Base-by-base conservation (phyloP, 75 land plant species). In the Selaginella moellendorffii region DNA sequence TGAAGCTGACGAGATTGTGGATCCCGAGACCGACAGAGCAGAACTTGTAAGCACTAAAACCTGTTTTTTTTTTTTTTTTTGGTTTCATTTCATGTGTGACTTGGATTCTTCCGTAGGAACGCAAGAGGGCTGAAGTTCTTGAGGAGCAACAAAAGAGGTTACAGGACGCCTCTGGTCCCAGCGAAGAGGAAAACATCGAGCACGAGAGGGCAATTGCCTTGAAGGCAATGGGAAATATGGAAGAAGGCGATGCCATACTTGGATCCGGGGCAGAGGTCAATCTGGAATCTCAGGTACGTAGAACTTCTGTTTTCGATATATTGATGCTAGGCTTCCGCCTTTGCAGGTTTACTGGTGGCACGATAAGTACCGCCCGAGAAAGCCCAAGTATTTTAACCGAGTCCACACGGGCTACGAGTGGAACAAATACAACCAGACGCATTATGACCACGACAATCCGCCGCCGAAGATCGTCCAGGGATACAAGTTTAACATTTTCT, bases 381-480 rank as follows among this genome's bases (percentile, higher is more conserved):
- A 95, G 70, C 99, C 99, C 18, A 95, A 95, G 65, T 95, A 95
- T 61, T 95, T 90, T 77, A 95, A 95, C 64, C 81, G 99, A 36
- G 97, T 95, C 20, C 99, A 95, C 63, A 95, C 99, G 25, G 97
- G 99, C 25, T 90, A 95, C 52, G 99, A 90, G 56, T 95, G 99
- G 99, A 95, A 95, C 79, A 95, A n/a, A 95, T 95, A 95, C 72
- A 95, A 95, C 58, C 97, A 95, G 64, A 95, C 97, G 12, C 99
- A 95, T 63, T 95, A 95, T 67, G 99, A 95, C 52, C 99, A 95
- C 65, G 99, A 95, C 64, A 95, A 95, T 63, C 99, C 99, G 2
- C 99, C 99, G 28, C 99, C 99, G 12, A 95, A 95, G 76, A 83
- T 95, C 70, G 99, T 95, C 31, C 99, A 95, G 69, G 99, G 99